Evolutionary conservation across 208 protist genomes (phyloP), one percentile per base, ranked within the genome.

Genomic region (Acanthamoeba rhysodes): DNA sequence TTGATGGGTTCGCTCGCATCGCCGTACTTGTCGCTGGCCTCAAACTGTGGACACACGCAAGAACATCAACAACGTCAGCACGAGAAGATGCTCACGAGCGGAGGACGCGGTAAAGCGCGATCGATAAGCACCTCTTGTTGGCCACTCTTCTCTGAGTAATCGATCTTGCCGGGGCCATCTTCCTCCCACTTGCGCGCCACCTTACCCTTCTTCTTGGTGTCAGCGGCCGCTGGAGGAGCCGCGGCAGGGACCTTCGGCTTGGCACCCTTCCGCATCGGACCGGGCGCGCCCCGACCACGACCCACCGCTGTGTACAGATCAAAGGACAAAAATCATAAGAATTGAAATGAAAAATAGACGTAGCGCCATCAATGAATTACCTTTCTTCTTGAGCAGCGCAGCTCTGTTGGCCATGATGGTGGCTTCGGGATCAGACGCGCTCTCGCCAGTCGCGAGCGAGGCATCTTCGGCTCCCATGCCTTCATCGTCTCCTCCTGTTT

Each of bases 161-260:
- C 50, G 45, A 93, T 66, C 59, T 78, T 24, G 12, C 84, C 95
- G 24, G 74, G 90, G 55, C 91, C 95, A 53, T 88, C 84, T 27
- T 88, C 85, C 29, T 41, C 37, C 48, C 41, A 85, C 37, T 94
- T 66, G 53, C 50, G 53, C 12, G 29, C 70, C 66, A 62, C 37
- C 14, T 64, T 82, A 16, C 66, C 57, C 68, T 82, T 80, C 32
- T 96, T 93, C 32, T n/a, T 87, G 27, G 12, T 29, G 72, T 45
- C 74, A 41, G 18, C 74, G 10, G 41, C 74, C n/a, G 74, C 74
- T 14, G 45, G 41, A 55, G 74, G 6, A 16, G 74, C n/a, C n/a
- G 74, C 24, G 18, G 41, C 74, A 10, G 74, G 29, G 22, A 20
- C 74, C 57, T 91, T 74, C 66, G 34, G 27, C 48, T 80, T 84